Evolutionary conservation across 2,329 filamentous ascomycete genomes (phyloP).

Genomic region (Lizonia empirigonia): DNA sequence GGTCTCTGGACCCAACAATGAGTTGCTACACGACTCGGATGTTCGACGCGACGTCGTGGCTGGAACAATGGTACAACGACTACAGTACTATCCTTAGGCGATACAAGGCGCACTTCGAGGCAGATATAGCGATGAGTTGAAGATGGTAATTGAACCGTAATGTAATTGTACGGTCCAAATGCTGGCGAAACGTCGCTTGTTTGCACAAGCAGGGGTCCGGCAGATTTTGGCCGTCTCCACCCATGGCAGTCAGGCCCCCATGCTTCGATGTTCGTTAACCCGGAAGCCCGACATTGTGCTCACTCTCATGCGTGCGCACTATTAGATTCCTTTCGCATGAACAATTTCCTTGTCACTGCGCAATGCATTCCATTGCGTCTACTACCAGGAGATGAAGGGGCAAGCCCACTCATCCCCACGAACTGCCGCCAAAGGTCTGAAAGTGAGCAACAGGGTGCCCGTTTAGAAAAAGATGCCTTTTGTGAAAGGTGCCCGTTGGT

Average conservation of each 20-base stretch:
- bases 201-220: neutral
- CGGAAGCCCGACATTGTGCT: neutral
- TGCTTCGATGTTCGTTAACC: neutral
- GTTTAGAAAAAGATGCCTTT: too few relatives aligned
- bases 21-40: conserved; percentile 35
- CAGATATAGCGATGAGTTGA: conserved; percentile 7
- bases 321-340: too few relatives aligned
- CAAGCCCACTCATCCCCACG: too few relatives aligned
- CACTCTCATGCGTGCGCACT: neutral
- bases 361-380: too few relatives aligned
- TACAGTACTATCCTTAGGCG: conserved; percentile 30
- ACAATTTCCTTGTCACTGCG: too few relatives aligned
- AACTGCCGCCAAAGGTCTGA: too few relatives aligned
- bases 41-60: conserved; percentile 35
- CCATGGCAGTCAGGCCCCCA: neutral
- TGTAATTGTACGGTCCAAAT: neutral
- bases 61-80: conserved; percentile 35
- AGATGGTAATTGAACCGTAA: neutral
- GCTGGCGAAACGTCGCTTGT: neutral
- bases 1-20: conserved; percentile 29
- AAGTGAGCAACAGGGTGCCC: too few relatives aligned
- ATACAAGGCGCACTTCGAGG: conserved; percentile 26
- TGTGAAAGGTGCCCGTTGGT: too few relatives aligned
- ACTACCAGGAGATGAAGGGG: too few relatives aligned
- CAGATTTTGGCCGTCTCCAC: conserved; percentile 14